Evolutionary conservation across 495 filamentous ascomycete genomes (phyloP), one percentile per base, ranked within the genome.

Genomic region (Cercophora scortea): DNA sequence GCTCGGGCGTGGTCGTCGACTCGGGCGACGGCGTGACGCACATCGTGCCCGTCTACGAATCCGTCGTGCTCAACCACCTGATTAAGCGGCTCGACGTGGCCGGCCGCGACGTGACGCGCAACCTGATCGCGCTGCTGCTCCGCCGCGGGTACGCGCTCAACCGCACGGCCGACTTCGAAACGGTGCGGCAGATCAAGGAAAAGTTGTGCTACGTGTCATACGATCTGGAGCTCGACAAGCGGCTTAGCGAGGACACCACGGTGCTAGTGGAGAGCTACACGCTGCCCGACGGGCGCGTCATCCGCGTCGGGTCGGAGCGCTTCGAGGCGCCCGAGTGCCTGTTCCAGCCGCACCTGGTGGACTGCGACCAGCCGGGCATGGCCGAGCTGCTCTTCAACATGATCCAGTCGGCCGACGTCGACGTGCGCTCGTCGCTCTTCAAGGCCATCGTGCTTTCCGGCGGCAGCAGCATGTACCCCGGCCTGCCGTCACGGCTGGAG

Each of bases 201-300:
- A 97, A 96, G 82, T 86, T 99, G 35, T 96, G 92, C 77, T 99
- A 99, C 71, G 91, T 99, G 52, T 96, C 90, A 4, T 99, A 97
- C 75, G 94, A 99, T 69, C 79, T 99, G 49, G 89, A 93, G 72
- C 78, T 97, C 42, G 93, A 99, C 78, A 87, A 97, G 71, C 82
- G 88, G 59, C 83, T 99, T 43, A 91, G 87, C 56, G 93, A 99
- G 72, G 94, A 99, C 62, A 99, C 93, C 15, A 99, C 93, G 9
- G 91, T 96, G 12, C 75, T 99, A 43, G 93, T 99, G 12, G 93
- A 99, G 69, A 92, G 86, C 61, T 99, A 97, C 73, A 98, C 93
- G 4, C 76, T 98, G 10, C 93, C 93, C 36, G 93, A 98, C 63
- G 93, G 93, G 41, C 88, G 93, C 34, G 90, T 96, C 36, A 96